Conservation (phyloP, 108 stramenopile species). For the Nitzschia sp. region DNA sequence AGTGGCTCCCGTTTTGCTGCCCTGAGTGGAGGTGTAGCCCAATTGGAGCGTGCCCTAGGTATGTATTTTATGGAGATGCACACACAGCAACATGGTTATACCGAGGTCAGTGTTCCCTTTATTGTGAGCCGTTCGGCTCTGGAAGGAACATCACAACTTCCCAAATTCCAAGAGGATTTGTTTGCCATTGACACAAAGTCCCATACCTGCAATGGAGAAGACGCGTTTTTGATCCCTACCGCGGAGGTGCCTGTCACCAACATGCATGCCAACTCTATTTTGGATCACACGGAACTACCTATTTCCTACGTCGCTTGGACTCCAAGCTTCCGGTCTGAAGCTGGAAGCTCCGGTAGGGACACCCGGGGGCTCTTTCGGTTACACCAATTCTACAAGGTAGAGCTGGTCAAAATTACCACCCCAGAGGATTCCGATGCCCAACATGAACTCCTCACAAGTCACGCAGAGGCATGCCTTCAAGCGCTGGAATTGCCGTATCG, state of each 20-base stretch:
- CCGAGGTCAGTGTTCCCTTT: slow-evolving; percentile 87
- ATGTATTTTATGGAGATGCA: slow-evolving; percentile 91
- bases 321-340: slow-evolving; percentile 98
- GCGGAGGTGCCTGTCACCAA: slow-evolving; percentile 97
- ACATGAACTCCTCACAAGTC: slow-evolving; percentile 83
- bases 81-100: slow-evolving; percentile 80
- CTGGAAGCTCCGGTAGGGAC: slow-evolving; percentile 93
- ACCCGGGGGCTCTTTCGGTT: slow-evolving; percentile 95
- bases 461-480: slow-evolving; percentile 87
- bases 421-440: slow-evolving; percentile 75
- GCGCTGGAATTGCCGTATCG: slow-evolving; percentile 89
- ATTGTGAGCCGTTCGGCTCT: slow-evolving; percentile 86
- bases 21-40: slow-evolving; percentile 80
- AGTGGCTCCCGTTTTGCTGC: slow-evolving; percentile 92
- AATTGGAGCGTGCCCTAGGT: slow-evolving; percentile 92
- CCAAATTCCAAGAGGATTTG: slow-evolving; percentile 96
- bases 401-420: slow-evolving; percentile 92
- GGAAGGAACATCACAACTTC: slow-evolving; percentile 94
- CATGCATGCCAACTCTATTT: slow-evolving; percentile 77
- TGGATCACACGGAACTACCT: slow-evolving; percentile 89
- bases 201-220: slow-evolving; percentile 94
- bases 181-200: slow-evolving; percentile 79
- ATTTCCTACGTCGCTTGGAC: slow-evolving; percentile 86
- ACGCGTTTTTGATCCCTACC: slow-evolving; percentile 96
- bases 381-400: slow-evolving; percentile 98